Evolutionary conservation across 108 stramenopile genomes (phyloP).

Genomic region (Cylindrotheca closterium): DNA sequence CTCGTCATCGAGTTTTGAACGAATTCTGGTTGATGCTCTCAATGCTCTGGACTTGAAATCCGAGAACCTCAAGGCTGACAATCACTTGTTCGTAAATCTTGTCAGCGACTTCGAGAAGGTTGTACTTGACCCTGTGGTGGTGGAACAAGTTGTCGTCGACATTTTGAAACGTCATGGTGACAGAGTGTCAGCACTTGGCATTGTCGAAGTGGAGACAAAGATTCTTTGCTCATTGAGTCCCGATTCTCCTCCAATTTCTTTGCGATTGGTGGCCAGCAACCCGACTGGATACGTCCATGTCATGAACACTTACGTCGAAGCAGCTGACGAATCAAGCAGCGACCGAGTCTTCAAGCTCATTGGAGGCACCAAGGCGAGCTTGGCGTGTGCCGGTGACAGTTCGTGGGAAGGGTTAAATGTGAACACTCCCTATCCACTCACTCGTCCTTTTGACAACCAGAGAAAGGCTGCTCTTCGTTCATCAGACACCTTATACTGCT

Average conservation of each 20-base stretch:
- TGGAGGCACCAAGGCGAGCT: slow-evolving; percentile 83
- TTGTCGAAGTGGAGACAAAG: slow-evolving; percentile 92
- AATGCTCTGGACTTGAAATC: slow-evolving; percentile 86
- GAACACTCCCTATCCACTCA: slow-evolving; percentile 88
- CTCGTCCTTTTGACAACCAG: slow-evolving; percentile 89
- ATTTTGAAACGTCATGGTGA: slow-evolving; percentile 86
- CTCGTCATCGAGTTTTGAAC: slow-evolving; percentile 77
- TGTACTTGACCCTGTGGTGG: slow-evolving; percentile 82
- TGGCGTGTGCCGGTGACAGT: slow-evolving; percentile 82
- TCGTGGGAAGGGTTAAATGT: slow-evolving; percentile 89
- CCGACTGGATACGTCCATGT: slow-evolving; percentile 97
- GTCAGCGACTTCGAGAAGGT: slow-evolving; percentile 82
- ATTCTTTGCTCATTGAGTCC: slow-evolving; percentile 77
- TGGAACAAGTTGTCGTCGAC: slow-evolving; percentile 85
- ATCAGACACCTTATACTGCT: slow-evolving; percentile 92
- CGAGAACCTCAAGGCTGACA: slow-evolving; percentile 57
- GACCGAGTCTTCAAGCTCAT: slow-evolving; percentile 83
- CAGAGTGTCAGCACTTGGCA: slow-evolving; percentile 79
- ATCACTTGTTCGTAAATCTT: slow-evolving; percentile 96
- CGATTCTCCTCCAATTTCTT: slow-evolving; percentile 83
- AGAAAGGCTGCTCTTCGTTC: slow-evolving; percentile 83
- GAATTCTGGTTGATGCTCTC: slow-evolving; percentile 92
- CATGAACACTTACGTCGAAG: slow-evolving; percentile 96
- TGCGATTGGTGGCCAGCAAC: slow-evolving; percentile 94
- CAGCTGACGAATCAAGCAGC: slow-evolving; percentile 59